These are phyloP conservation scores for Elsinoe ampelina DNA, from an alignment of 2,329 filamentous ascomycete species.

Conservation along the genomic window DNA sequence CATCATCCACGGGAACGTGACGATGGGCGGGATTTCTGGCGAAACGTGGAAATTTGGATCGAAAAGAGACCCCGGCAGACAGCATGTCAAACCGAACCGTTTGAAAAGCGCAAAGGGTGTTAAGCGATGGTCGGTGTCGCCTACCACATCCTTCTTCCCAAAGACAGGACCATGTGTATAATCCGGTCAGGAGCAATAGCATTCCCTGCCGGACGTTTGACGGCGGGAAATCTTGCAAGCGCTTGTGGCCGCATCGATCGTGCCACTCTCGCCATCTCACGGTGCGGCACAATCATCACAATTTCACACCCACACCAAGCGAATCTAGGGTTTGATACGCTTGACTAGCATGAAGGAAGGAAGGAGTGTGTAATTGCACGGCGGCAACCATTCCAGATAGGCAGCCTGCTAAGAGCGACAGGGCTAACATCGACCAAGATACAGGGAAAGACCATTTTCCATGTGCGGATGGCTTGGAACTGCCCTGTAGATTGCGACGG, in stretches of 20 bases:
- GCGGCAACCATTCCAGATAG: constrained; percentile 4
- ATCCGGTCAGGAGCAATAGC: neutral
- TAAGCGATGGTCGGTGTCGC: neutral
- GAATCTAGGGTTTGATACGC: too few relatives aligned
- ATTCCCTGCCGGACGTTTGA: constrained; percentile 9
- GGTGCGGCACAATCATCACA: neutral
- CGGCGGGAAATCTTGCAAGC: neutral
- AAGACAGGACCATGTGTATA: neutral
- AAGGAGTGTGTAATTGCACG: constrained; percentile 2
- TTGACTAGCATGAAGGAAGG: neutral
- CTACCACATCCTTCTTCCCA: neutral
- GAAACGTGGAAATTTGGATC: constrained; percentile 8
- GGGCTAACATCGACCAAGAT: neutral
- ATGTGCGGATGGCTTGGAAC: neutral
- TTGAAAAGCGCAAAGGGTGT: neutral
- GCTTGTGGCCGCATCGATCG: constrained; percentile 8
- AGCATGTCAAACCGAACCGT: constrained; percentile 12
- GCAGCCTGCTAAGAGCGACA: neutral
- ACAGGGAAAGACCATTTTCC: constrained; percentile 4
- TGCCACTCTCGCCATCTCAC: neutral
- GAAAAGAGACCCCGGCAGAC: neutral
- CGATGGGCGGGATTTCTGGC: neutral
- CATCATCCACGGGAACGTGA: neutral
- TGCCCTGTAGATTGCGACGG: neutral
- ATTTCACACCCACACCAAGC: too few relatives aligned